A percentile compares a stretch with the other conserved stretches of the same genome.
Conservation (phyloP, 768 basidiomycete genomes). For the Suillus decipiens region DNA sequence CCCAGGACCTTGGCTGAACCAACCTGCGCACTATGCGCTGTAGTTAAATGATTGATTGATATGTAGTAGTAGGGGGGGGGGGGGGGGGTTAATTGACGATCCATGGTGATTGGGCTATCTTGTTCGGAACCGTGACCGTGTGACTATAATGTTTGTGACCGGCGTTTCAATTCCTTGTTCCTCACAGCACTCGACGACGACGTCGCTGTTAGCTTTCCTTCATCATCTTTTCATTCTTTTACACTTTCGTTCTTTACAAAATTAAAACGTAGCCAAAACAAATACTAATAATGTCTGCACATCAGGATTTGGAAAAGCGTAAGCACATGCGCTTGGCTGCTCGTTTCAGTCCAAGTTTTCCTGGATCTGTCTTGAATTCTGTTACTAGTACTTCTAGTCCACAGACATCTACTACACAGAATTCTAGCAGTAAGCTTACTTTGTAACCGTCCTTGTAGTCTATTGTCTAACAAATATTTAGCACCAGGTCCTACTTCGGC, state of each 20-base stretch:
- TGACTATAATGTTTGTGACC: not conserved
- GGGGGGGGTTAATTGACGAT: too few relatives aligned
- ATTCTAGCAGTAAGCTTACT: not conserved
- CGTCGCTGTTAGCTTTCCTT: not conserved
- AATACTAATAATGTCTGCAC: constrained; percentile 8
- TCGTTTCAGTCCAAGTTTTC: constrained; percentile 14
- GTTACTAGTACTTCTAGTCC: not conserved
- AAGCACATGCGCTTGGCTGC: constrained; percentile 13
- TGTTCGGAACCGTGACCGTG: not conserved
- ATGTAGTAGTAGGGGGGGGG: too few relatives aligned
- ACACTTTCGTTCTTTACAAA: constrained; percentile 25
- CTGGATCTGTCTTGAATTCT: not conserved
- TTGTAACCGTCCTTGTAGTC: constrained; percentile 1
- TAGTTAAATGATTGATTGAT: too few relatives aligned
- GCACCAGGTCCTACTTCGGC: not conserved
- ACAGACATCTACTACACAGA: not conserved
- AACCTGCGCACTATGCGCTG: too few relatives aligned
- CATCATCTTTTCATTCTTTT: constrained; percentile 23
- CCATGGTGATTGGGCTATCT: too few relatives aligned
- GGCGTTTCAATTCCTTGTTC: constrained; percentile 6
- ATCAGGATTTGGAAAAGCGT: constrained; percentile 19
- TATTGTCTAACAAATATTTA: not conserved
- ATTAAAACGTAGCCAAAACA: not conserved
- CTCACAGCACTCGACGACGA: constrained; percentile 3
- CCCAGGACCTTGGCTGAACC: not conserved